A percentile compares a stretch with the other conserved stretches of the same genome.
Evolutionary conservation across 805 yeast genomes (phyloP).

Genomic region (Maudiozyma turicensis): DNA sequence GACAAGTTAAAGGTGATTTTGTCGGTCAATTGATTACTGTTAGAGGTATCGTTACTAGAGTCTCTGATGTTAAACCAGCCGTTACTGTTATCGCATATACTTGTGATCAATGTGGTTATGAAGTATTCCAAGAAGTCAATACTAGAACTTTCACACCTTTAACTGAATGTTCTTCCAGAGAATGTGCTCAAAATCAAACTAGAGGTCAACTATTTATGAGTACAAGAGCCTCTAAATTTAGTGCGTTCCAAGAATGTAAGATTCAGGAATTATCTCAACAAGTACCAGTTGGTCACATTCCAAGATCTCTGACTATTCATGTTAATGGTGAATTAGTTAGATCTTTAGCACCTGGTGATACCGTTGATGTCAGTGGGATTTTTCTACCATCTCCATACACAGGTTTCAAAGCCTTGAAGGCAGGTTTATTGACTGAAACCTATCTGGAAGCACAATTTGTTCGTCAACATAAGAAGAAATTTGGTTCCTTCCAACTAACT

Average conservation of each 20-base stretch:
- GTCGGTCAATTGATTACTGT: conserved; percentile 85
- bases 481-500: conserved; percentile 53
- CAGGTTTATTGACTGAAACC: conserved; percentile 91
- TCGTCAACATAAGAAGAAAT: conserved; percentile 81
- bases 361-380: conserved; percentile 87
- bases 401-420: conserved; percentile 84
- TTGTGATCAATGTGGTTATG: conserved; percentile 95
- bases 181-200: conserved; percentile 67
- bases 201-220: conserved; percentile 87
- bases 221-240: conserved; percentile 91
- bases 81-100: conserved; percentile 90
- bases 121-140: conserved; percentile 90
- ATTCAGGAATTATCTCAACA: conserved; percentile 92
- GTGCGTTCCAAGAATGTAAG: conserved; percentile 90
- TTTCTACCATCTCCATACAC: conserved; percentile 93
- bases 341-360: conserved; percentile 84
- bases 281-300: conserved; percentile 97
- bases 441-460: conserved; percentile 82
- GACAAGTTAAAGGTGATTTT: conserved; percentile 76
- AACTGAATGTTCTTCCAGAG: conserved; percentile 71
- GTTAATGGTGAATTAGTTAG: conserved; percentile 90
- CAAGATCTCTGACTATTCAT: conserved; percentile 76
- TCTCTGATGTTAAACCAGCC: conserved; percentile 91
- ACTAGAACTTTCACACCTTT: conserved; percentile 81
- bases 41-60: conserved; percentile 90